Evolutionary conservation across 305 asterid species (phyloP).

Genomic region (Stenogyne calaminthoides): DNA sequence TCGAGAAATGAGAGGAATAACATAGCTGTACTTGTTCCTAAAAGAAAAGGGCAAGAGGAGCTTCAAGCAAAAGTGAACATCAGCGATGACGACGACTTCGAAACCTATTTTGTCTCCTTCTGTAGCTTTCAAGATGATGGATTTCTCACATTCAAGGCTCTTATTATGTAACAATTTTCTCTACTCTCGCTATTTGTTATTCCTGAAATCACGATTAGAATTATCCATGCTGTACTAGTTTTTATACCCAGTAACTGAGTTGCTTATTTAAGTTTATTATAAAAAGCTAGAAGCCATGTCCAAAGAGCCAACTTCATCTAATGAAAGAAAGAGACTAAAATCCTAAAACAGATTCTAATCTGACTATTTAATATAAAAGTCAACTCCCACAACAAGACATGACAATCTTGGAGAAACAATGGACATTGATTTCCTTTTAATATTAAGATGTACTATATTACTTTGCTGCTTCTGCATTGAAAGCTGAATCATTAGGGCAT

Average conservation of each 20-base stretch:
- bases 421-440: background rate
- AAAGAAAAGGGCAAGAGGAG: background rate
- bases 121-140: constrained; percentile 1
- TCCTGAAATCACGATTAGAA: background rate
- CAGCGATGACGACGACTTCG: background rate
- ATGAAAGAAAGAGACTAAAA: background rate
- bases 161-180: background rate
- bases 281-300: constrained; percentile 13
- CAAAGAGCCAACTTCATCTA: background rate
- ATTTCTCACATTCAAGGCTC: background rate
- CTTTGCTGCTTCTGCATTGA: background rate
- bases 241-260: background rate
- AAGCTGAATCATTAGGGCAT: background rate
- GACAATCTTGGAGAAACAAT: background rate
- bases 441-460: background rate
- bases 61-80: background rate
- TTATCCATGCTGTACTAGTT: background rate
- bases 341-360: background rate
- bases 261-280: background rate
- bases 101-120: background rate
- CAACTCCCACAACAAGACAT: background rate
- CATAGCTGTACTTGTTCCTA: background rate
- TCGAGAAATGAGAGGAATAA: background rate
- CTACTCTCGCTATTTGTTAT: background rate
- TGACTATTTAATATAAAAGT: background rate